A percentile compares a stretch with the other conserved stretches of the same genome.
phyloP scores from a whole-genome alignment of 1,284 basidiomycete genomes.

The Pyrrhoderma lamaoense region DNA sequence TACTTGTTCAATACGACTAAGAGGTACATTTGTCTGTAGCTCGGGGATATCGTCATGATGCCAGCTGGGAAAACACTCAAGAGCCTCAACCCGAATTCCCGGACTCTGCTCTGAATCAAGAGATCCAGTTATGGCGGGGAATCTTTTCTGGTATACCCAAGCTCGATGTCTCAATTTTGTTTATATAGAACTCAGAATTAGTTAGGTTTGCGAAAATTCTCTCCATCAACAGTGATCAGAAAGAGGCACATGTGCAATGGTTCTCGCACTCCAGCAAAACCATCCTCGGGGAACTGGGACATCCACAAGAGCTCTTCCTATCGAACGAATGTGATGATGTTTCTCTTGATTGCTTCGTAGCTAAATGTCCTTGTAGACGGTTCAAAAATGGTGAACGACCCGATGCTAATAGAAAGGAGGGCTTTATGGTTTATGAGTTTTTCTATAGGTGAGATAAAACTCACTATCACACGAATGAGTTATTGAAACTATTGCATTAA shows the following conservation, averaged over 20 bases:
- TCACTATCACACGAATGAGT: neutral
- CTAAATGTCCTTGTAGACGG: slow-evolving; percentile 10
- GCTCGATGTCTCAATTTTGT: slow-evolving; percentile 25
- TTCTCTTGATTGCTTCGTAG: slow-evolving; percentile 30
- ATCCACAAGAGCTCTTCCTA: slow-evolving; percentile 59
- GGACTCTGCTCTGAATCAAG: too few species aligned
- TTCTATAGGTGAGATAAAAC: slow-evolving; percentile 46
- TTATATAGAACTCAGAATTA: neutral
- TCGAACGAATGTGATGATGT: slow-evolving; percentile 45
- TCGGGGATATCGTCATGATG: slow-evolving; percentile 50
- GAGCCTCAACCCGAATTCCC: slow-evolving; percentile 24
- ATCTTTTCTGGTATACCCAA: slow-evolving; percentile 36
- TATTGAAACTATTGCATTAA: slow-evolving; percentile 12
- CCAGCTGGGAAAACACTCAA: slow-evolving; percentile 29
- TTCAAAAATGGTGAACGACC: slow-evolving; percentile 8
- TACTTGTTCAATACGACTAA: too few species aligned
- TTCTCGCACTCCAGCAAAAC: slow-evolving; percentile 58
- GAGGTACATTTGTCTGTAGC: slow-evolving; percentile 34
- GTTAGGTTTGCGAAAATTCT: slow-evolving; percentile 60
- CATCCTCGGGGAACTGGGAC: slow-evolving; percentile 46
- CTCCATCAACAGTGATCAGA: slow-evolving; percentile 37
- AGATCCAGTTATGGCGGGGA: slow-evolving; percentile 15
- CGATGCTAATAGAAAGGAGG: neutral
- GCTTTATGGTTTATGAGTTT: slow-evolving; percentile 35
- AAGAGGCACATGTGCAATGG: slow-evolving; percentile 58